Conservation (phyloP, 2,329 filamentous ascomycete species). For the Exophiala phaeomuriformis region DNA sequence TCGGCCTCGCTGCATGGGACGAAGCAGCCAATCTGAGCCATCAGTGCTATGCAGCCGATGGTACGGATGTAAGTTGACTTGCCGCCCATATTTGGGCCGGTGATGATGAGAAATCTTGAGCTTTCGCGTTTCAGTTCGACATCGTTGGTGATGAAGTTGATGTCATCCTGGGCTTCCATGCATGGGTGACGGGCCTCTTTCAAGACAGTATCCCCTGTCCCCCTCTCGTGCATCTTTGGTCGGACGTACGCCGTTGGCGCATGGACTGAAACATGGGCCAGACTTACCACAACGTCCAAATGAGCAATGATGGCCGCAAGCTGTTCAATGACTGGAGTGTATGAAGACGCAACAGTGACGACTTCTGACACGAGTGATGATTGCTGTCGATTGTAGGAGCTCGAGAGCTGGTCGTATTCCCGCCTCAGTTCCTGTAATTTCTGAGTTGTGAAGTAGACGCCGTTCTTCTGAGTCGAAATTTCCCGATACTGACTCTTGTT, state of each 20-base stretch:
- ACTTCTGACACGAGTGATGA: slow-evolving; percentile 86
- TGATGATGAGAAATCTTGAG: slow-evolving; percentile 92
- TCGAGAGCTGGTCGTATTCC: slow-evolving; percentile 87
- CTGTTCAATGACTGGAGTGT: slow-evolving; percentile 84
- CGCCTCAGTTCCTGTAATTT: slow-evolving; percentile 71
- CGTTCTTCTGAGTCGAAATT: slow-evolving; percentile 97
- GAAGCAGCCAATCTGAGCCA: slow-evolving; percentile 96
- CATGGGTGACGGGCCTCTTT: slow-evolving; percentile 92
- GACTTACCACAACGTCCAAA: slow-evolving; percentile 87
- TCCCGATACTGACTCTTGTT: slow-evolving; percentile 87
- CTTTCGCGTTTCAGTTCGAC: slow-evolving; percentile 69
- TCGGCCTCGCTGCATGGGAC: slow-evolving; percentile 88
- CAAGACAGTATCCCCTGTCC: slow-evolving; percentile 80
- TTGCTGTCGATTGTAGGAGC: slow-evolving; percentile 93
- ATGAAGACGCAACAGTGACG: slow-evolving; percentile 85
- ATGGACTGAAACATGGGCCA: slow-evolving; percentile 88
- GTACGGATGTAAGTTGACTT: slow-evolving; percentile 98
- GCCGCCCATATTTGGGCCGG: slow-evolving; percentile 97
- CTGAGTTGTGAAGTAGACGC: slow-evolving; percentile 92
- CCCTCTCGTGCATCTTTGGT: slow-evolving; percentile 81
- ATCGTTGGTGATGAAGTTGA: slow-evolving; percentile 98
- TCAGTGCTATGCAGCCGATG: slow-evolving; percentile 90
- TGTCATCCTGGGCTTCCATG: slow-evolving; percentile 97
- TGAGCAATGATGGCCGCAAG: slow-evolving; percentile 84
- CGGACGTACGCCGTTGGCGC: slow-evolving; percentile 87